A percentile compares a stretch with the other conserved stretches of the same genome.
Conservation (phyloP, 306 rosid species). For the Luffa acutangula region DNA sequence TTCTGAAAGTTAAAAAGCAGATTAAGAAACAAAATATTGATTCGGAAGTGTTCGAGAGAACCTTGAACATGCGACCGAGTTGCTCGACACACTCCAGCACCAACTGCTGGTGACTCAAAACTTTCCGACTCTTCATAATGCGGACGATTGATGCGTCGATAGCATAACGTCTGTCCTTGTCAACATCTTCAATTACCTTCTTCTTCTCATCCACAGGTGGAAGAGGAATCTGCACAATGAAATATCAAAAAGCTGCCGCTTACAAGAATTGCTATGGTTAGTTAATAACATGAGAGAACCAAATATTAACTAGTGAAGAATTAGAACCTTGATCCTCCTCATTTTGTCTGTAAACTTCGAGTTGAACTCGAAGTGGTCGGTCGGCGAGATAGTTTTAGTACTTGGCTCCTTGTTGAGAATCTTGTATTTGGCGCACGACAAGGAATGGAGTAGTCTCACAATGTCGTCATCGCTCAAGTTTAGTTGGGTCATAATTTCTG, state of each 20-base stretch:
- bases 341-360: slow-evolving; percentile 65
- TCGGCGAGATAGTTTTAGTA: slow-evolving; percentile 43
- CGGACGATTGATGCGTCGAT: slow-evolving; percentile 93
- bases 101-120: slow-evolving; percentile 62
- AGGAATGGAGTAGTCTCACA: slow-evolving; percentile 65
- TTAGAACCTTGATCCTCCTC: slow-evolving; percentile 84
- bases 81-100: slow-evolving; percentile 81
- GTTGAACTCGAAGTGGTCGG: slow-evolving; percentile 66
- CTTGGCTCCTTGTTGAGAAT: slow-evolving; percentile 73
- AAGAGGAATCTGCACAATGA: slow-evolving; percentile 58
- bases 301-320: neutral
- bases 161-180: slow-evolving; percentile 84
- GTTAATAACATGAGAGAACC: neutral
- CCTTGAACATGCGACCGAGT: slow-evolving; percentile 92
- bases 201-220: slow-evolving; percentile 82
- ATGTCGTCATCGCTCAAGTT: slow-evolving; percentile 68
- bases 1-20: neutral
- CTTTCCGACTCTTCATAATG: slow-evolving; percentile 85
- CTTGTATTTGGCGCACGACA: slow-evolving; percentile 80
- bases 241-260: neutral
- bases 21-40: neutral
- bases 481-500: slow-evolving; percentile 73
- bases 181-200: slow-evolving; percentile 77
- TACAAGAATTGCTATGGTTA: neutral
- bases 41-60: slow-evolving; percentile 12